Base-by-base conservation (phyloP, 495 filamentous ascomycete species). In the Rhypophila decipiens region DNA sequence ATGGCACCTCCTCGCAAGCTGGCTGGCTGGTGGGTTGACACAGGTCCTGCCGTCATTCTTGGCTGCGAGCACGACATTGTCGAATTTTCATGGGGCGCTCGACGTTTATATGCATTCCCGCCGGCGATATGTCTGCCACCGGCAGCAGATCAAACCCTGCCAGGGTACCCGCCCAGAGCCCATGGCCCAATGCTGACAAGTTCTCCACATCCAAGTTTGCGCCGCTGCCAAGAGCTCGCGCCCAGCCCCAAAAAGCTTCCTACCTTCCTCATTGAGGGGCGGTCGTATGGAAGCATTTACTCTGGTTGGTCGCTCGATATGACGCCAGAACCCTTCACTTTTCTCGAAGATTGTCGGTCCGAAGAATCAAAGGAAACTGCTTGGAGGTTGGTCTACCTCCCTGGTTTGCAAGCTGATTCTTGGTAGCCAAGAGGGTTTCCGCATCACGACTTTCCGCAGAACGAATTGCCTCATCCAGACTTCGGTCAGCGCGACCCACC, bases 31-130 rank as follows among this genome's bases (percentile, higher is more conserved):
- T 42, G 24, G 42, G 33, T 15, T 22, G 7, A 24, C 42, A 47
- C 51, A 50, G 49, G 36, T 47, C 37, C 45, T 58, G 19, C 55
- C 55, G 58, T 50, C 48, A 64, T 64, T 27, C 60, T 64, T 59
- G 58, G 58, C 53, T 36, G 24, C 19, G 46, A 64, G 60, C 58
- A 64, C 60, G 60, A 64, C 60, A 64, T 64, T 53, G 58, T 49
- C 35, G 37, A 49, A 48, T 31, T 45, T 37, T 40, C 39, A 44
- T 52, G 44, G 29, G 19, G 37, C 36, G 8, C 27, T 41, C 21
- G 42, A 39, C 35, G 4, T 27, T 42, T 27, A 42, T 22, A 42
- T n/a, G n/a, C n/a, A n/a, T n/a, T n/a, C n/a, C n/a, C n/a, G n/a
- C n/a, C n/a, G n/a, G n/a, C n/a, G n/a, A n/a, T n/a, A n/a, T n/a